Base-by-base conservation (phyloP, 352 stramenopile genomes). In the Pythium volutum region DNA sequence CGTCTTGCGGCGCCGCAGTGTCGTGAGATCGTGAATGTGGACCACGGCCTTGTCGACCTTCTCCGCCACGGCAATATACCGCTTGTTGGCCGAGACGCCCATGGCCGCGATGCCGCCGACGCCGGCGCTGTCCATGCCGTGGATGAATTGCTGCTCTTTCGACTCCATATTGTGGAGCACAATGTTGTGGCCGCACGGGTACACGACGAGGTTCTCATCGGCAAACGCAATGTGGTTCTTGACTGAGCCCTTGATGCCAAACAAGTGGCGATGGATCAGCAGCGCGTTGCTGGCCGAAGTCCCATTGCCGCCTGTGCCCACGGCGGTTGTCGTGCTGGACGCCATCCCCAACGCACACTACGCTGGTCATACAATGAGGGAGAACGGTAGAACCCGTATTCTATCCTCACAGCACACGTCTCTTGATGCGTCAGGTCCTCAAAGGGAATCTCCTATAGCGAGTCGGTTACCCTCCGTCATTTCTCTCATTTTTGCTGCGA, bases 11-110 rank as follows among this genome's bases (percentile, higher is more conserved):
- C 81, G 76, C 14, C 89, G 84, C 22, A 97, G 59, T 8, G 86
- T 96, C 31, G 77, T 81, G 34, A 93, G 72, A 65, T 98, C 93
- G 71, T 97, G 93, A 54, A 98, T 92, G 60, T 92, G 90, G 23
- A 98, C 75, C 1, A 95, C 75, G 1, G 79, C 84, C 41, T 78
- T 79, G 34, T 96, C 87, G 12, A 72, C 74, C 33, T 84, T 81
- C 67, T 98, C 94, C 0, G 89, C 91, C 15, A 98, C 81, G 9
- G 91, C 92, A 11, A 98, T 76, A 41, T 94, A 91, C 58, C 90
- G 79, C 36, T 90, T 90, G 61, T 82, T 96, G 4, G 84, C 66
- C 3, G 84, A 78, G 15, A 97, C 74, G 9, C 84, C 69, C 34
- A 98, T 76, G 8, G 89, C 84, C 14, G 90, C 96, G 70, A 98